Base-by-base conservation (phyloP, 2,329 filamentous ascomycete species). In the Ophidiomyces ophidiicola region DNA sequence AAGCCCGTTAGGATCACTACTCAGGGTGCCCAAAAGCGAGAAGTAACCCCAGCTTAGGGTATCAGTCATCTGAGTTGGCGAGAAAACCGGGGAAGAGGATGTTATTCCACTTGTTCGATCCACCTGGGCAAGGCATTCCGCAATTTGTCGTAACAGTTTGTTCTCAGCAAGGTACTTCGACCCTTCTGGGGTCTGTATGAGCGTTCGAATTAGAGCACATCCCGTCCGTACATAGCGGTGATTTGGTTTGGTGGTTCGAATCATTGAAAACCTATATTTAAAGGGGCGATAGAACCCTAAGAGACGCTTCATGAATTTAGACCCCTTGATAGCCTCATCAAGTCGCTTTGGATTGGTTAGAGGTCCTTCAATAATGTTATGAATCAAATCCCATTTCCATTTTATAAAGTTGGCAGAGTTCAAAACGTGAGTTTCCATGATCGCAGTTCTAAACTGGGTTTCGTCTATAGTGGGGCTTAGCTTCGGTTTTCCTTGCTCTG, bases 271-370 rank as follows among this genome's bases (percentile, higher is more conserved):
- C 47, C 86, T 80, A 56, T 86, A 92, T 57, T 98, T 98, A 66
- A 98, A 98, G 1, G 90, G 90, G 7, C 90, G 75, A 56, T 94
- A 93, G 56, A 98, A 98, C 44, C 86, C 90, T 57, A 94, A 78
- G 42, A 98, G 71, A 6, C 92, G 74, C 63, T 96, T 94, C 51
- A 96, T 80, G 53, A 96, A 98, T 56, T 96, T 96, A 2, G 87
- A 93, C 1, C 82, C 86, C 56, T 86, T 88, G 55, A 93, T 82
- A 0, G 88, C 88, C 60, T 98, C 90, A 50, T 94, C 88, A 3
- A 98, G 70, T 7, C 90, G 74, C 59, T 94, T 94, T 1, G 87
- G 80, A 48, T 86, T 93, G 17, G 86, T 80, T 15, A 98, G 63
- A 1, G 92, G 90, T 0, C 90, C 92, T 55, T 96, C 88, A 24